Evolutionary conservation across 495 filamentous ascomycete genomes (phyloP), one percentile per base, ranked within the genome.

Genomic region (Neurospora terricola): DNA sequence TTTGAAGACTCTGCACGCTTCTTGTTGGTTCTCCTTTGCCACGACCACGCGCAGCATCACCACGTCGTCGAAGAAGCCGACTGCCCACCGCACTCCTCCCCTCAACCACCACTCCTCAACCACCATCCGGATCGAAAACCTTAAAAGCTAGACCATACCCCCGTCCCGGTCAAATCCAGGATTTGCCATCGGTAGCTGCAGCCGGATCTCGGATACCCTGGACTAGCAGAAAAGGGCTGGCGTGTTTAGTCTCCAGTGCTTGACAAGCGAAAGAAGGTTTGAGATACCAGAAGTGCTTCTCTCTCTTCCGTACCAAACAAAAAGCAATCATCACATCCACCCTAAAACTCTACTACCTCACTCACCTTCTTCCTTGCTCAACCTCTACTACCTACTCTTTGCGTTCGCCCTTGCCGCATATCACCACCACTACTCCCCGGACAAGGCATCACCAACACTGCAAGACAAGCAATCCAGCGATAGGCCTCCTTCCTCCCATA

Each of bases 181-280:
- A 66, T 66, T 12, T 66, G 54, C 27, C 18, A 66, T 66, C 54
- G 27, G 54, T 66, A 66, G 27, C 54, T 66, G 27, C 54, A 66
- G 30, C 54, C 54, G 54, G 54, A 66, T 66, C 54, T 66, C 54
- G 54, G 54, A 66, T 34, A 66, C 27, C 6, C 54, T 18, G 14
- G 27, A 18, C 14, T 66, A 66, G 54, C 48, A 59, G 62, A 45
- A 68, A 74, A 75, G 71, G 69, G 69, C 27, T 43, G 71, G 73
- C 73, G 73, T 76, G 76, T 76, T 30, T 62, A 30, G 54, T 62
- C 12, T 76, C 73, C 72, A 71, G 70, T 42, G 76, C 74, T 80
- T 77, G 78, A 77, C 77, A 73, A 74, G 77, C 76, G 77, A 79
- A 66, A 66, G 54, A 66, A 81, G 80, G 80, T 81, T 81, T 81